Conservation (phyloP, 1,284 basidiomycete species). For the Cutaneotrichosporon dermatis region DNA sequence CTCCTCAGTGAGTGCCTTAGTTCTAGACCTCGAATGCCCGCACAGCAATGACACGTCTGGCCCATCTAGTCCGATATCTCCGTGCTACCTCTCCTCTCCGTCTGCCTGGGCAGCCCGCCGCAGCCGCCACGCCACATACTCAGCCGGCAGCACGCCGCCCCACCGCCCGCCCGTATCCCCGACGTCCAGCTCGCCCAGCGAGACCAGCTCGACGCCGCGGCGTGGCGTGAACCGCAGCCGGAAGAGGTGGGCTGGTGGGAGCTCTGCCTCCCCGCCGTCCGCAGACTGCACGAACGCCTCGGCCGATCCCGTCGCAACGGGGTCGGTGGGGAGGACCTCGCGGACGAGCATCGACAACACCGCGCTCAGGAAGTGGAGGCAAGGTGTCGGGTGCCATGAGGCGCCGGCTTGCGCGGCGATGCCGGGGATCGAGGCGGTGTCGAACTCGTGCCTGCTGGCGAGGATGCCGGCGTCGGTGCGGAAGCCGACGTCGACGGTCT, state of each 20-base stretch:
- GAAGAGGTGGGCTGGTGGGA: slow-evolving; percentile 38
- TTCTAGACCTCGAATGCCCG: no score
- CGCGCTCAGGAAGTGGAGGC: slow-evolving; percentile 38
- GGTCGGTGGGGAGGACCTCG: slow-evolving; percentile 40
- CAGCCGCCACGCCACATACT: slow-evolving; percentile 36
- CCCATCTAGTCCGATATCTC: neutral
- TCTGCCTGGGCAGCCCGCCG: neutral
- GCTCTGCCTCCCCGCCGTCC: neutral
- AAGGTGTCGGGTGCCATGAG: slow-evolving; percentile 33
- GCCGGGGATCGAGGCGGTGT: slow-evolving; percentile 63
- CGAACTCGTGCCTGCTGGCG: slow-evolving; percentile 61
- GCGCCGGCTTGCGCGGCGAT: slow-evolving; percentile 6
- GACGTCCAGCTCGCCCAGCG: slow-evolving; percentile 19
- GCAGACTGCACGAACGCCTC: slow-evolving; percentile 1
- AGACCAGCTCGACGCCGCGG: slow-evolving; percentile 37
- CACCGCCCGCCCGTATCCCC: slow-evolving; percentile 26
- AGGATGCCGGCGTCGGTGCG: slow-evolving; percentile 71
- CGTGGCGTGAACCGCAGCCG: slow-evolving; percentile 40
- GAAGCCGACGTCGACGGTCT: slow-evolving; percentile 90
- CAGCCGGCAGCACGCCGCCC: slow-evolving; percentile 40
- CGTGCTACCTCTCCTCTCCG: neutral
- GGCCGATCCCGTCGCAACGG: slow-evolving; percentile 9
- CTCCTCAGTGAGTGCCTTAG: no score
- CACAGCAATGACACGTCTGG: no score
- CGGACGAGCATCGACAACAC: slow-evolving; percentile 29